These are phyloP conservation scores for Lantana camara DNA, from an alignment of 257 asterid species.

Conservation along the genomic window DNA sequence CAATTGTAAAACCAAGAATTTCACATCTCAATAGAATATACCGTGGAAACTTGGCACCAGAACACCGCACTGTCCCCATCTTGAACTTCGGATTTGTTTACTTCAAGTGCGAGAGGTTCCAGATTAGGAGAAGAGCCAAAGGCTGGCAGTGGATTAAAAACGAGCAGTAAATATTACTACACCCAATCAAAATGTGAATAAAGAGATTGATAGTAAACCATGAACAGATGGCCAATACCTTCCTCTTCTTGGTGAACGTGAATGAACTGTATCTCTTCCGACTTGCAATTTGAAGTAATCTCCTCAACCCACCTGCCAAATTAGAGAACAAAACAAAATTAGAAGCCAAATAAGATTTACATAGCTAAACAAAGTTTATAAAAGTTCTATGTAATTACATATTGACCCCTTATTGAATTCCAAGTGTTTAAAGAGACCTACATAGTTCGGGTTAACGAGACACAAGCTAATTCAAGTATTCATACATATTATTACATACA, in stretches of 20 bases:
- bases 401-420: too few relatives aligned
- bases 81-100: slow-evolving; percentile 60
- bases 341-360: too few relatives aligned
- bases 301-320: too few relatives aligned
- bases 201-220: slow-evolving; percentile 13
- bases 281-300: too few relatives aligned
- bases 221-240: slow-evolving; percentile 35
- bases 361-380: too few relatives aligned
- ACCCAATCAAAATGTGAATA: slow-evolving; percentile 22
- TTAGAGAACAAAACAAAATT: too few relatives aligned
- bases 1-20: slow-evolving; percentile 13
- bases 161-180: slow-evolving; percentile 26
- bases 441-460: too few relatives aligned
- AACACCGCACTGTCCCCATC: slow-evolving; percentile 50
- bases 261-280: slow-evolving; percentile 52
- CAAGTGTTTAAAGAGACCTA: too few relatives aligned
- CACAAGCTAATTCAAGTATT: too few relatives aligned
- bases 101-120: slow-evolving; percentile 89
- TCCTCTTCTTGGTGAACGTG: slow-evolving; percentile 58
- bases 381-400: too few relatives aligned
- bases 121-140: slow-evolving; percentile 99
- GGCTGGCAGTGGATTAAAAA: slow-evolving; percentile 83
- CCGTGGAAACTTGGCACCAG: slow-evolving; percentile 56
- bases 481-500: too few relatives aligned
- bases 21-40: slow-evolving; percentile 36